Evolutionary conservation across 352 stramenopile species (phyloP).

Genomic region (Pythium rhizo-oryzae): DNA sequence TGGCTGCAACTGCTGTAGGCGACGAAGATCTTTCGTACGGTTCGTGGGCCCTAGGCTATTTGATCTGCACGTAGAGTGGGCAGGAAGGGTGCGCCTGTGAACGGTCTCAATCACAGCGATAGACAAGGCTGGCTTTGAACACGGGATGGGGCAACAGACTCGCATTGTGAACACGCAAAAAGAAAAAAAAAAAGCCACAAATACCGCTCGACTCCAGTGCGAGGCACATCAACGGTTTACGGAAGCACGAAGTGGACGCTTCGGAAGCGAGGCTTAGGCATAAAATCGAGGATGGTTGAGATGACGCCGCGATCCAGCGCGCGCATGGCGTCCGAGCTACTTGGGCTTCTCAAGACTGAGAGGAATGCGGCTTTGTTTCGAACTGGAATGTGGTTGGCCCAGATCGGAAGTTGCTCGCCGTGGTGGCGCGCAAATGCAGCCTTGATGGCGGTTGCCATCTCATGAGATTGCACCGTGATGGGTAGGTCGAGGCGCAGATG

Average conservation of each 20-base stretch:
- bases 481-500: neutral
- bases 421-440: neutral
- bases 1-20: too few species aligned
- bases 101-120: too few species aligned
- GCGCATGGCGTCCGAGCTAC: neutral
- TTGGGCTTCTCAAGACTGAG: neutral
- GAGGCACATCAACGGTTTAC: too few species aligned
- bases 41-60: too few species aligned
- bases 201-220: too few species aligned
- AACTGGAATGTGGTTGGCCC: neutral
- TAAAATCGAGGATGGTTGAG: neutral
- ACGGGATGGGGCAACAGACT: too few species aligned
- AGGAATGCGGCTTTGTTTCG: constrained; percentile 2
- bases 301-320: constrained; percentile 3
- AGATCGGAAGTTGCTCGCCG: neutral
- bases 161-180: too few species aligned
- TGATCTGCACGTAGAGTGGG: too few species aligned
- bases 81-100: too few species aligned
- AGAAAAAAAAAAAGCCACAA: too few species aligned
- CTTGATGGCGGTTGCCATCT: neutral
- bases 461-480: neutral
- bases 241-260: neutral
- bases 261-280: neutral
- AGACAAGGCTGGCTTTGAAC: too few species aligned
- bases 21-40: too few species aligned